Evolutionary conservation across 2,329 filamentous ascomycete species (phyloP), one percentile per base, ranked within the genome.

Genomic region (Pseudopyricularia javanii): DNA sequence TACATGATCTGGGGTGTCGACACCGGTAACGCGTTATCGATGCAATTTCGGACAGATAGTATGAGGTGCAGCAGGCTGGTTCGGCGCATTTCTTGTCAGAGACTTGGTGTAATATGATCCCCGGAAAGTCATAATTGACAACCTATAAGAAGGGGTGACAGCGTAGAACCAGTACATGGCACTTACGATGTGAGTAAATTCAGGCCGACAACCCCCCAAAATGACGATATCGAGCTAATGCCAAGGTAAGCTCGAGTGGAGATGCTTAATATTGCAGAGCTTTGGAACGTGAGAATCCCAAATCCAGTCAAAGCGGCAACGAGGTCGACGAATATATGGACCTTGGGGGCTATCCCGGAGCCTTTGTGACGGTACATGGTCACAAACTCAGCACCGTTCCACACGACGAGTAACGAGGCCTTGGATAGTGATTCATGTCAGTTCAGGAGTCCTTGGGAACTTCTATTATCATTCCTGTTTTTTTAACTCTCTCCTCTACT

Each of bases 1-100:
- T 56, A 60, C 59, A 60, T 59, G 33, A 60, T 54, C n/a, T 56
- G 53, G 4, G 59, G 58, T 12, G 54, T 56, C 12, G 54, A 49
- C 56, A 56, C 7, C 56, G 53, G 6, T 50, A 30, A 43, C 9
- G 37, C 17, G 24, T 55, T 57, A 17, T 64, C 62, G 9, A 62
- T 47, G 48, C 62, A 64, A 52, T 61, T 60, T 26, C 62, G 60
- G 14, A 63, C 52, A 50, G 61, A 64, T 28, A 65, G 57, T 48
- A 58, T 49, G 30, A 62, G 59, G 34, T 59, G 61, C 2, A 61
- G 48, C 7, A 59, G 7, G 3, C 61, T 63, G 22, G 15, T 8
- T 14, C 8, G 32, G 32, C 33, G 14, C 17, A 26, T 50, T 4
- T n/a, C 22, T 20, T 35, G 11, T n/a, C 17, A 20, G 11, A 43